Base-by-base conservation (phyloP, 768 basidiomycete genomes). In the Leucocoprinus birnbaumii region DNA sequence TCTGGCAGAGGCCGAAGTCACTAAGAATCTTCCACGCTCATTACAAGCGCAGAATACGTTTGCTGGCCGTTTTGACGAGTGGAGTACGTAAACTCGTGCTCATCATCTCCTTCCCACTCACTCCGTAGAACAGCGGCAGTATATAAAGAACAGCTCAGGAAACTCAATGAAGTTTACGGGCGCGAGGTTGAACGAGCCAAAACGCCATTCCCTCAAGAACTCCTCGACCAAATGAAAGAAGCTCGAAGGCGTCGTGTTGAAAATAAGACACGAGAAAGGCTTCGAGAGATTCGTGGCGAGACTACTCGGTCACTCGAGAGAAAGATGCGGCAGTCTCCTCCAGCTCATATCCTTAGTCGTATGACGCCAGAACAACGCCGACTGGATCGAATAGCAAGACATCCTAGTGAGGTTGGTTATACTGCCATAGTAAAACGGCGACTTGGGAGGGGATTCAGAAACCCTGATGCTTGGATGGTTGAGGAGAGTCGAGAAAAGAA, bases 331-430 rank as follows among this genome's bases (percentile, higher is more conserved):
- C 68, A 80, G 59, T 80, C 83, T 0, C 86, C 86, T 1, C 90
- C 91, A 0, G 80, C 87, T 0, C 83, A 84, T 59, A 59, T 87
- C 2, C 71, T 84, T 2, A 67, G 65, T 19, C 70, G 63, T 55
- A 83, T 90, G 83, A 72, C 79, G 0, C 70, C 73, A 1, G 62
- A 74, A 59, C 67, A 78, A 55, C 74, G 73, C 55, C 68, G 65
- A 48, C 64, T 73, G 65, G 87, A 90, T 58, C 70, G 67, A 57
- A 68, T 86, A 3, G 73, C 75, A 48, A 68, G 82, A 35, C 76
- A 73, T 37, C 73, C 80, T 2, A 78, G 85, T 51, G 83, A 86
- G 65, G 87, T 80, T 0, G 91, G 91, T 13, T 91, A 89, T 65
- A 78, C 84, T 2, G 89, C 80, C n/a, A 62, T 68, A 63, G 73